phyloP scores from a whole-genome alignment of 345 rosid species.

The Passiflora organensis region DNA sequence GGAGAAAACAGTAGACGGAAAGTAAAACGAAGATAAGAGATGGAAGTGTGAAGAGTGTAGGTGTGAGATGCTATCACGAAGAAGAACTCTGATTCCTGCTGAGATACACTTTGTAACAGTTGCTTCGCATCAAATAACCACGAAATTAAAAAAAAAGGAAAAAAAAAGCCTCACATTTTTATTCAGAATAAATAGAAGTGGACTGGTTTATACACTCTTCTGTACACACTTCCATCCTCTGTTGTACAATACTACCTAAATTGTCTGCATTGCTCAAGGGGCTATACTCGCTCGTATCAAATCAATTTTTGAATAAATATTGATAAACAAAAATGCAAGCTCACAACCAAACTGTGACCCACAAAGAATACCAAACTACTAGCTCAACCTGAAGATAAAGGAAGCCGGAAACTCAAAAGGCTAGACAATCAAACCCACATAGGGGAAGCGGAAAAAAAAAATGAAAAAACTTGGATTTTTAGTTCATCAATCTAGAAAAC shows the following conservation, averaged over 20 bases:
- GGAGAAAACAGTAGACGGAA: no score
- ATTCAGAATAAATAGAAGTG: constrained; percentile 31
- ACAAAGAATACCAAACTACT: constrained; percentile 39
- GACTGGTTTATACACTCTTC: constrained; percentile 37
- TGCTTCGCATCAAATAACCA: no score
- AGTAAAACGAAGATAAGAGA: no score
- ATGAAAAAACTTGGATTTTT: constrained; percentile 11
- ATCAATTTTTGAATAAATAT: constrained; percentile 16
- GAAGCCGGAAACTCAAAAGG: constrained; percentile 5
- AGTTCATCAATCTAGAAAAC: constrained; percentile 23
- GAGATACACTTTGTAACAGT: no score
- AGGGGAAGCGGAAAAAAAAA: not conserved
- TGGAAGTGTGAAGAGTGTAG: no score
- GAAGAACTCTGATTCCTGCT: no score
- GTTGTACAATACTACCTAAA: constrained; percentile 33
- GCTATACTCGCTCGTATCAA: constrained; percentile 17
- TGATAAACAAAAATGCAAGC: constrained; percentile 41
- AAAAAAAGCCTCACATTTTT: constrained; percentile 39
- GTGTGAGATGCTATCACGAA: no score
- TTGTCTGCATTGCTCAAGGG: constrained; percentile 26
- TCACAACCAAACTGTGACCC: constrained; percentile 44
- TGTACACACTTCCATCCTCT: constrained; percentile 56
- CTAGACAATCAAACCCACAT: constrained; percentile 30
- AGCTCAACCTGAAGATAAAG: constrained; percentile 28
- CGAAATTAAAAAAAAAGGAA: not conserved